A percentile compares a stretch with the other conserved stretches of the same genome.
These are phyloP conservation scores for Sanghuangporus weigelae DNA, from an alignment of 1,284 basidiomycete genomes.

Conservation along the genomic window DNA sequence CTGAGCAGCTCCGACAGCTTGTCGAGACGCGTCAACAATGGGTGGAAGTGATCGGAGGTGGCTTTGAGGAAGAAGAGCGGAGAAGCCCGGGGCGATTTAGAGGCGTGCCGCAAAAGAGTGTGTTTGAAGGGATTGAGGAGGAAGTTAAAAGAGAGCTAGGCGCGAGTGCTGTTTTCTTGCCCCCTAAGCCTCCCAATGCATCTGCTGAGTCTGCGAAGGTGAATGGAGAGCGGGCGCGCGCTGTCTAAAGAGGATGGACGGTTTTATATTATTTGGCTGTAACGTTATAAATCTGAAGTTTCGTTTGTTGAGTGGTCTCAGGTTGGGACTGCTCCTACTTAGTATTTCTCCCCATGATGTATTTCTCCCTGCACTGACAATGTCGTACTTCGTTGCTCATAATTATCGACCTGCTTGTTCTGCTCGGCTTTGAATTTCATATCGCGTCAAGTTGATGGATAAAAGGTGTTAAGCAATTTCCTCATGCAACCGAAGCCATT, in stretches of 20 bases:
- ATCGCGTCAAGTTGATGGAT: no score
- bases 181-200: not conserved
- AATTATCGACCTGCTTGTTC: no score
- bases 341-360: not conserved
- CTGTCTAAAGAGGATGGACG: slow-evolving; percentile 26
- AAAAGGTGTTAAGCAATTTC: no score
- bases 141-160: slow-evolving; percentile 37
- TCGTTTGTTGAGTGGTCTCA: not conserved
- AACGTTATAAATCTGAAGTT: slow-evolving; percentile 14
- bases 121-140: slow-evolving; percentile 71
- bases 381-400: no score
- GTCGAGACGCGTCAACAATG: slow-evolving; percentile 69
- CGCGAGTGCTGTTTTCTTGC: not conserved
- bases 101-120: slow-evolving; percentile 67
- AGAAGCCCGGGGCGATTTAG: slow-evolving; percentile 62
- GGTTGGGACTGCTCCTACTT: not conserved
- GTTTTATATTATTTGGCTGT: slow-evolving; percentile 17
- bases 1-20: slow-evolving; percentile 63
- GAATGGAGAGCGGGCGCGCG: slow-evolving; percentile 25
- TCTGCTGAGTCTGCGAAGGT: not conserved
- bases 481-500: no score
- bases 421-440: no score
- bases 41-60: slow-evolving; percentile 62
- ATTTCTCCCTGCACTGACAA: not conserved
- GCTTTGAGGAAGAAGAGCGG: slow-evolving; percentile 64